These are phyloP conservation scores for Spatholobus suberectus DNA, from an alignment of 306 rosid species.

Conservation along the genomic window DNA sequence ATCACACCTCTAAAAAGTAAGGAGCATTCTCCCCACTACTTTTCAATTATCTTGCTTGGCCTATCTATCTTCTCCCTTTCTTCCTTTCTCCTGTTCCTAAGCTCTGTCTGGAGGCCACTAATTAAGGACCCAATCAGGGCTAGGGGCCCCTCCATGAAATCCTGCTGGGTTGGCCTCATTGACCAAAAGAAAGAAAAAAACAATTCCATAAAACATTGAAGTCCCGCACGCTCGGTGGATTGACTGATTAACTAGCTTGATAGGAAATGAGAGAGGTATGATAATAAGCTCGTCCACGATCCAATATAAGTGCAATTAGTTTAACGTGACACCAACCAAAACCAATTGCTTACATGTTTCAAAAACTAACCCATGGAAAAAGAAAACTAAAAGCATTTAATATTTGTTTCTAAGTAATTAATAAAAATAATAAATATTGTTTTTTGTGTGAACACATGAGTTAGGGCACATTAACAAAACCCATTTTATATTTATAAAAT, in stretches of 20 bases:
- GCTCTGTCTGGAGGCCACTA: background rate
- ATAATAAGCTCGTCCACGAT: background rate
- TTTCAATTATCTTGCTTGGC: background rate
- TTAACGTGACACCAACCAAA: background rate
- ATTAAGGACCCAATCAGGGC: background rate
- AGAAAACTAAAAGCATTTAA: background rate
- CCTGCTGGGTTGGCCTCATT: background rate
- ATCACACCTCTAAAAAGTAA: background rate
- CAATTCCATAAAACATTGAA: background rate
- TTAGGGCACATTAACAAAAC: background rate
- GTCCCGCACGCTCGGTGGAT: too few relatives aligned
- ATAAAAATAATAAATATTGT: background rate
- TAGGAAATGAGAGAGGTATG: too few relatives aligned
- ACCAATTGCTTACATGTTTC: background rate
- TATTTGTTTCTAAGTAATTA: background rate
- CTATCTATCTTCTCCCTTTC: background rate
- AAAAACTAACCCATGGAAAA: background rate
- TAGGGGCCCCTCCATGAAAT: background rate
- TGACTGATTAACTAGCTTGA: too few relatives aligned
- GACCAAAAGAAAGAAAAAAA: background rate
- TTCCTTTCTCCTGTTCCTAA: background rate
- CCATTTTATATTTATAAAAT: background rate
- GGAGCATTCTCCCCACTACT: background rate
- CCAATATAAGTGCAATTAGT: background rate
- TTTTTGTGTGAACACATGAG: background rate